Percentiles rank a stretch among this genome's conserved stretches.
phyloP scores from a whole-genome alignment of 1,284 basidiomycete genomes.

The Schizophyllum commune region DNA sequence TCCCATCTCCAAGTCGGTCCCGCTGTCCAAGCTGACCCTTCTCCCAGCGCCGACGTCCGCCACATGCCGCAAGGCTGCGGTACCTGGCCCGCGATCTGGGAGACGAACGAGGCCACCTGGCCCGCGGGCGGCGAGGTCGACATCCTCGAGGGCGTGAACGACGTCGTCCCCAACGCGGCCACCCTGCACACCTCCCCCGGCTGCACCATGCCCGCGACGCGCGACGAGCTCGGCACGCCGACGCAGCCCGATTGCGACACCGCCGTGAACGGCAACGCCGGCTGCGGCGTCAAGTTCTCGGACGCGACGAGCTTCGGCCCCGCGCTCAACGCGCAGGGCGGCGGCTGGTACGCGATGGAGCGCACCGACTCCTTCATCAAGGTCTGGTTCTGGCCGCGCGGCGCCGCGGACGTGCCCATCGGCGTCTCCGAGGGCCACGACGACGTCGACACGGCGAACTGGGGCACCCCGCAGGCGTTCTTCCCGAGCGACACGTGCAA shows the following conservation, averaged over 20 bases:
- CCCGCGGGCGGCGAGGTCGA: slow-evolving; percentile 56
- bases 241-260: slow-evolving; percentile 42
- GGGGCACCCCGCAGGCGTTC: slow-evolving; percentile 30
- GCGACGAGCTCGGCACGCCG: slow-evolving; percentile 21
- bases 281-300: slow-evolving; percentile 51
- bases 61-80: slow-evolving; percentile 57
- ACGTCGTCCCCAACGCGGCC: slow-evolving; percentile 42
- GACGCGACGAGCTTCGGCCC: slow-evolving; percentile 44
- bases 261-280: slow-evolving; percentile 46
- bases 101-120: slow-evolving; percentile 42
- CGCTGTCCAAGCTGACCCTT: background rate
- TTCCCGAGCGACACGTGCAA: slow-evolving; percentile 39
- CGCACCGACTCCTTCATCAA: slow-evolving; percentile 40
- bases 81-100: slow-evolving; percentile 15
- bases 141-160: slow-evolving; percentile 64
- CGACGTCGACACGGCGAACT: slow-evolving; percentile 18
- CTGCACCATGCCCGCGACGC: slow-evolving; percentile 7
- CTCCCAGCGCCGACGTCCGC: slow-evolving; percentile 40
- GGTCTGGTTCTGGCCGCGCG: slow-evolving; percentile 54
- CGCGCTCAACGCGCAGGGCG: slow-evolving; percentile 49
- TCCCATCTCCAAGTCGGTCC: slow-evolving; percentile 7
- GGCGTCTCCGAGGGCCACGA: slow-evolving; percentile 34
- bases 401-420: slow-evolving; percentile 31
- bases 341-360: slow-evolving; percentile 54
- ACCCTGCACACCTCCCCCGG: slow-evolving; percentile 57